Conservation (phyloP, 2,329 filamentous ascomycete genomes). For the Verticillium dahliae region DNA sequence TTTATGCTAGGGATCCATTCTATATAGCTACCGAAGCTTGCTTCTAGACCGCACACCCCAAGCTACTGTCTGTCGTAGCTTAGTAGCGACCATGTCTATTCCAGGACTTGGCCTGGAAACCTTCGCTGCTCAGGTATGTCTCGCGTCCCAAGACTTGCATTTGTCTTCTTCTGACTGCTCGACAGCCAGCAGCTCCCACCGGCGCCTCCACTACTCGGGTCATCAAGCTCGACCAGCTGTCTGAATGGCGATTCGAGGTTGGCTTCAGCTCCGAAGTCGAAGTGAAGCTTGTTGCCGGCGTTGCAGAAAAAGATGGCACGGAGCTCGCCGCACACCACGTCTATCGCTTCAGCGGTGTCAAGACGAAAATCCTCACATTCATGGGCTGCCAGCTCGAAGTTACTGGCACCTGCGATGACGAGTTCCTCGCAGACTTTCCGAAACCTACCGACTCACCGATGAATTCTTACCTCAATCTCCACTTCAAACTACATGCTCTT, state of each 20-base stretch:
- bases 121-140: conserved; percentile 44
- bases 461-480: conserved; percentile 74
- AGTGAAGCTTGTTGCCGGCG: conserved; percentile 66
- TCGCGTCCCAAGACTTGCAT: conserved; percentile 13
- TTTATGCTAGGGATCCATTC: too few relatives aligned
- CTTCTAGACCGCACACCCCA: neutral
- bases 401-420: conserved; percentile 49
- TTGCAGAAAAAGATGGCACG: conserved; percentile 89
- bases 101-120: conserved; percentile 63
- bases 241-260: conserved; percentile 77
- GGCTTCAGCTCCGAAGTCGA: conserved; percentile 37
- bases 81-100: conserved; percentile 54
- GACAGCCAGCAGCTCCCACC: neutral
- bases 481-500: conserved; percentile 75
- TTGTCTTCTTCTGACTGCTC: neutral
- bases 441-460: conserved; percentile 74
- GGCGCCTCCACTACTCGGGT: conserved; percentile 23
- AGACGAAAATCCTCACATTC: conserved; percentile 88
- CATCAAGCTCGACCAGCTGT: conserved; percentile 52
- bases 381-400: conserved; percentile 84
- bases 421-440: conserved; percentile 55
- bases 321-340: conserved; percentile 76
- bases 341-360: conserved; percentile 76
- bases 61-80: neutral
- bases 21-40: neutral